A percentile compares a stretch with the other conserved stretches of the same genome.
These are phyloP conservation scores for Dactylonectria estremocensis DNA, from an alignment of 2,329 filamentous ascomycete species.

Conservation along the genomic window DNA sequence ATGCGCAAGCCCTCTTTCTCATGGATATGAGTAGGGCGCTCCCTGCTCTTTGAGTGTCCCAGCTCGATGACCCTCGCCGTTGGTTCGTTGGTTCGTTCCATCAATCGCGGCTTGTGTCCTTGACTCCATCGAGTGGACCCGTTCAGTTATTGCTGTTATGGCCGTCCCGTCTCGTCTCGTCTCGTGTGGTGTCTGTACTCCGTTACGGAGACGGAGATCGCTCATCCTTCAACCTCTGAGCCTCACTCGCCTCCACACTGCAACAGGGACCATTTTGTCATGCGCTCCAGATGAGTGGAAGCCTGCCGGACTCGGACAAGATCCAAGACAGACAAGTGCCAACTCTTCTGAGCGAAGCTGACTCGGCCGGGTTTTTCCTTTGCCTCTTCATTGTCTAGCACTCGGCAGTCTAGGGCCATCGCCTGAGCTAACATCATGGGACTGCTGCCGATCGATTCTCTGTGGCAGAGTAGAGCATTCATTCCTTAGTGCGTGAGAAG, in stretches of 20 bases:
- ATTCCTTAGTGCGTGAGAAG: not conserved
- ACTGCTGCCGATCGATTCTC: too few species aligned
- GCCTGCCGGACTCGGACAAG: too few species aligned
- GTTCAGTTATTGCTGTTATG: not conserved
- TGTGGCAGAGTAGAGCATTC: not conserved
- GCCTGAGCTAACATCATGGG: not conserved
- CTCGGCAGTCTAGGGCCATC: too few species aligned
- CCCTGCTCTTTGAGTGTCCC: not conserved
- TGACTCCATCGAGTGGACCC: not conserved
- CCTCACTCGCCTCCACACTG: not conserved
- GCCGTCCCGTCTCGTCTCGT: not conserved
- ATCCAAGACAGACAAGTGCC: too few species aligned
- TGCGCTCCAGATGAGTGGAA: not conserved
- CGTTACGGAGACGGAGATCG: not conserved
- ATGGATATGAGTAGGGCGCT: not conserved
- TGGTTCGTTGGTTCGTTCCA: not conserved
- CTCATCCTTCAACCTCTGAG: not conserved
- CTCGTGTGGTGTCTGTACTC: not conserved
- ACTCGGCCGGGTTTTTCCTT: too few species aligned
- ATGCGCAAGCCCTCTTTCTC: not conserved
- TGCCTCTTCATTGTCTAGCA: too few species aligned
- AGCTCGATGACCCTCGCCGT: not conserved
- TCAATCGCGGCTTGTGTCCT: not conserved
- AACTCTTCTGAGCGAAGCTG: too few species aligned
- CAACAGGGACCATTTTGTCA: not conserved